These are phyloP conservation scores for Solanum neorickii DNA, from an alignment of 257 asterid species.

Conservation along the genomic window DNA sequence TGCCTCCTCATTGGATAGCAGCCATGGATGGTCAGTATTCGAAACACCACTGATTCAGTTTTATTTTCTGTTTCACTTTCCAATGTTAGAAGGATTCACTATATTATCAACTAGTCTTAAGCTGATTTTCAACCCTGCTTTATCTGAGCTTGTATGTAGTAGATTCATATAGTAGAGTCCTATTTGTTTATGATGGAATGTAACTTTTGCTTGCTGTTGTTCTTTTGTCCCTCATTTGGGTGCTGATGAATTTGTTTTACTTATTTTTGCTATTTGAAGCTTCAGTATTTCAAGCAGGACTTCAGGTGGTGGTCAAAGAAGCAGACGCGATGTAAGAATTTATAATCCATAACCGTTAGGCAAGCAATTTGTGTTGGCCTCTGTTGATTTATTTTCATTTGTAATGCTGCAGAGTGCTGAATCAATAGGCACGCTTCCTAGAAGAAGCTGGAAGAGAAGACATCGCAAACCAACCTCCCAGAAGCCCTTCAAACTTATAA, in stretches of 20 bases:
- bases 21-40: slow-evolving; percentile 50
- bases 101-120: not conserved
- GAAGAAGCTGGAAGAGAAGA: slow-evolving; percentile 43
- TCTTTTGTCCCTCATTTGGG: not conserved
- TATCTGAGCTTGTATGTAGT: not conserved
- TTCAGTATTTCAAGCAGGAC: slow-evolving; percentile 39
- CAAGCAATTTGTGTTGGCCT: not conserved
- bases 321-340: slow-evolving; percentile 59
- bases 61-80: not conserved
- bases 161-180: not conserved
- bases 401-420: slow-evolving; percentile 43
- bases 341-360: not conserved
- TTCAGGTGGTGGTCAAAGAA: slow-evolving; percentile 38
- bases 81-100: not conserved
- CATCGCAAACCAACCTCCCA: slow-evolving; percentile 48
- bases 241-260: slow-evolving; percentile 3
- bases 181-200: not conserved
- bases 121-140: not conserved
- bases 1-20: slow-evolving; percentile 44
- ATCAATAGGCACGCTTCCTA: slow-evolving; percentile 32
- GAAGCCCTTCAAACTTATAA: slow-evolving; percentile 72
- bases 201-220: not conserved
- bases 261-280: slow-evolving; percentile 7
- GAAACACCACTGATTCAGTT: not conserved
- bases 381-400: slow-evolving; percentile 4